phyloP scores from a whole-genome alignment of 495 filamentous ascomycete genomes.

The Lindgomyces ingoldianus region DNA sequence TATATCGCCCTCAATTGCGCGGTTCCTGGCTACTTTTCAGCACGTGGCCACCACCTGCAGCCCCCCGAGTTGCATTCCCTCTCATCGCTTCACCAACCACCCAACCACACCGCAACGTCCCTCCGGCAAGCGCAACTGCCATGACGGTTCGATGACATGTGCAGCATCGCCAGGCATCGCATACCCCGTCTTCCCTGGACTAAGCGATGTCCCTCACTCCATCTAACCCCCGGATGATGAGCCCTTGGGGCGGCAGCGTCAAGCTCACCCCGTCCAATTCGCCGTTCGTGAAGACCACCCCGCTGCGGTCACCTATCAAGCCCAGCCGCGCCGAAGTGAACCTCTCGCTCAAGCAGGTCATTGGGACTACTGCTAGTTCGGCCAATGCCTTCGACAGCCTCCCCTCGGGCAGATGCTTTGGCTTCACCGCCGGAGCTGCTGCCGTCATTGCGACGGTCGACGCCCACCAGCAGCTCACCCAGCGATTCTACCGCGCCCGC shows the following conservation, averaged over 20 bases:
- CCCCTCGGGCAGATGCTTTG: constrained; percentile 69
- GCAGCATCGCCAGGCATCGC: constrained; percentile 18
- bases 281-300: constrained; percentile 56
- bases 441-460: constrained; percentile 85
- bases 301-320: constrained; percentile 61
- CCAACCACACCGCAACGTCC: constrained; percentile 17
- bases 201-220: constrained; percentile 39
- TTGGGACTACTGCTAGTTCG: constrained; percentile 82
- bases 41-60: too few species aligned
- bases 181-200: constrained; percentile 30
- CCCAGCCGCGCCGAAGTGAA: constrained; percentile 50
- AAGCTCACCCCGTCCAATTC: constrained; percentile 82
- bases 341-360: constrained; percentile 76
- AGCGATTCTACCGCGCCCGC: constrained; percentile 87
- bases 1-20: not conserved
- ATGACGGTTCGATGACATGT: constrained; percentile 38
- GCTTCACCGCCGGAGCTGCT: constrained; percentile 89
- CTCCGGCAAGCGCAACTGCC: constrained; percentile 33
- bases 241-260: constrained; percentile 51
- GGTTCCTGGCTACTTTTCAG: too few species aligned
- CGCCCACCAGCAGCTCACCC: constrained; percentile 66
- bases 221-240: constrained; percentile 53
- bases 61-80: too few species aligned
- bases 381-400: constrained; percentile 85
- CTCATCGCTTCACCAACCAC: too few species aligned